These are phyloP conservation scores for Mucor lusitanicus DNA, from an alignment of 371 early-diverging fungal genomes.

Conservation along the genomic window DNA sequence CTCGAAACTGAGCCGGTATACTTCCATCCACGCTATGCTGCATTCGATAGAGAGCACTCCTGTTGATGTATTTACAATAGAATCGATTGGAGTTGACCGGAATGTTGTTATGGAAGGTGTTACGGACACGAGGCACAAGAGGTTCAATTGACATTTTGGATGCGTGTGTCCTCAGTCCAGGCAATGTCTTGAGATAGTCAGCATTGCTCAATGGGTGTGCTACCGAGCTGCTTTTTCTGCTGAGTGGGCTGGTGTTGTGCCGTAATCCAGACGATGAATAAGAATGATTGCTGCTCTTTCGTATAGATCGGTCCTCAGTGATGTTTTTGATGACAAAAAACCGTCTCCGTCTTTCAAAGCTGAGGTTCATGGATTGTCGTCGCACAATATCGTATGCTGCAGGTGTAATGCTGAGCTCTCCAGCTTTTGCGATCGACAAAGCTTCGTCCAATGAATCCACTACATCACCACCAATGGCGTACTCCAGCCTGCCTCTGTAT, in stretches of 20 bases:
- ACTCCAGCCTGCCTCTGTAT: constrained; percentile 52
- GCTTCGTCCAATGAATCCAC: constrained; percentile 56
- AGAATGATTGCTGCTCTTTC: neutral
- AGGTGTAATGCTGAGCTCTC: constrained; percentile 58
- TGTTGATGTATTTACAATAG: constrained; percentile 58
- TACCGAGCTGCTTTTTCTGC: neutral
- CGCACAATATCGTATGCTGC: constrained; percentile 42
- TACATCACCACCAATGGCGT: constrained; percentile 58
- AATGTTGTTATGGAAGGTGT: constrained; percentile 26
- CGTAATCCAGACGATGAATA: neutral
- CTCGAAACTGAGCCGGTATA: constrained; percentile 62
- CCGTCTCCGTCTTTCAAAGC: constrained; percentile 41
- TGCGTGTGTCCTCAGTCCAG: constrained; percentile 19
- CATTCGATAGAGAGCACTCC: constrained; percentile 55
- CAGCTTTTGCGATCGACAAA: constrained; percentile 55
- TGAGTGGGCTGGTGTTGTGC: constrained; percentile 6
- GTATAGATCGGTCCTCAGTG: constrained; percentile 2
- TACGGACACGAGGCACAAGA: constrained; percentile 36
- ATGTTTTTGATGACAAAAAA: constrained; percentile 47
- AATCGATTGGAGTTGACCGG: constrained; percentile 32
- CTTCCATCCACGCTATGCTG: constrained; percentile 43
- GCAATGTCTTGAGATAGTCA: constrained; percentile 22
- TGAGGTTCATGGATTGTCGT: constrained; percentile 27
- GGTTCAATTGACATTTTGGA: constrained; percentile 27
- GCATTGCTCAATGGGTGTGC: neutral